These are phyloP conservation scores for Epicoccum nigrum DNA, from an alignment of 2,329 filamentous ascomycete species.

Conservation along the genomic window DNA sequence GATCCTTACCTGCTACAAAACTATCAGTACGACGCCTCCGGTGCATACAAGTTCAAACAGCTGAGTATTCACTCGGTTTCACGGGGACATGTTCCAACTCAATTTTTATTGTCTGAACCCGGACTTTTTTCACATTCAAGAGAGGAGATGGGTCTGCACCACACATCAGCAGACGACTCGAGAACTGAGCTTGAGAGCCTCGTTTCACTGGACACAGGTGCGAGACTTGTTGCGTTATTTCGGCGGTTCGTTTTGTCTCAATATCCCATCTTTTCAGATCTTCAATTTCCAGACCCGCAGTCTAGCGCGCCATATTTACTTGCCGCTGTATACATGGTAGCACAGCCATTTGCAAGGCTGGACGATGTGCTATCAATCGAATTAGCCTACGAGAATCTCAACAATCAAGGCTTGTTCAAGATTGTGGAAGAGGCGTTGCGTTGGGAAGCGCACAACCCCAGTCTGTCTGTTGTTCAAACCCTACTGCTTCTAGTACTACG, in stretches of 20 bases:
- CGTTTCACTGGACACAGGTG: slow-evolving; percentile 7
- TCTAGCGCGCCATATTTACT: slow-evolving; percentile 11
- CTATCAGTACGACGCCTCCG: slow-evolving; percentile 11
- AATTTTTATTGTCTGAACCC: slow-evolving; percentile 16
- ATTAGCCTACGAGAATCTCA: slow-evolving; percentile 14
- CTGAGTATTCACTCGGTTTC: slow-evolving; percentile 16
- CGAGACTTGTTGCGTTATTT: slow-evolving; percentile 10
- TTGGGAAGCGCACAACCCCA: slow-evolving; percentile 16
- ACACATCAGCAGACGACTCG: not conserved
- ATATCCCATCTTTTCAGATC: slow-evolving; percentile 18
- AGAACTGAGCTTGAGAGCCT: slow-evolving; percentile 9
- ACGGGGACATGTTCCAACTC: slow-evolving; percentile 6
- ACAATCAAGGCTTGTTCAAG: slow-evolving; percentile 11
- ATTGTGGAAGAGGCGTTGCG: slow-evolving; percentile 11
- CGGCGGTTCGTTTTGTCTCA: slow-evolving; percentile 14
- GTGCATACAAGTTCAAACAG: slow-evolving; percentile 17
- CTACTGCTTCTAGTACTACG: slow-evolving; percentile 11
- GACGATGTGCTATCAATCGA: slow-evolving; percentile 20
- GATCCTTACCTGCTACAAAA: slow-evolving; percentile 17
- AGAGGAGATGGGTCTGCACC: slow-evolving; percentile 9
- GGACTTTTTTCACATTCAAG: slow-evolving; percentile 8
- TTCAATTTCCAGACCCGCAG: slow-evolving; percentile 3
- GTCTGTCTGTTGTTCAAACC: slow-evolving; percentile 9
- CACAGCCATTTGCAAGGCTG: slow-evolving; percentile 17
- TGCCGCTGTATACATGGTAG: slow-evolving; percentile 17